Base-by-base conservation (phyloP, 768 basidiomycete species). In the Russula virescens region DNA sequence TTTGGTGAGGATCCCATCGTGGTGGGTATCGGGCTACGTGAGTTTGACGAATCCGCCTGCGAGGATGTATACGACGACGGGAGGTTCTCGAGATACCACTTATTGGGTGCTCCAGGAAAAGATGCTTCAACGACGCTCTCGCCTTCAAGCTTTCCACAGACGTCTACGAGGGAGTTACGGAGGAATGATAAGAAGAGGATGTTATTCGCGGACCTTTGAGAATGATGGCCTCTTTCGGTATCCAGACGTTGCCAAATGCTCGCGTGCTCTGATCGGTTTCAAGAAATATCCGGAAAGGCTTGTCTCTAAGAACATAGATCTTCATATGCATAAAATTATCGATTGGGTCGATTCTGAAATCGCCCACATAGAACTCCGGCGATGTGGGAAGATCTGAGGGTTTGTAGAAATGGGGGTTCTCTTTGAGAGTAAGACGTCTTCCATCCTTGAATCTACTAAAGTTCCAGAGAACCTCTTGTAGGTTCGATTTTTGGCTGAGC, bases 331-430 rank as follows among this genome's bases (percentile, higher is more conserved):
- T n/a, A 8, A 61, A 43, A 40, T 61, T 8, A 2, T 31, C 18
- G n/a, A 55, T 28, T 16, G 60, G 60, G n/a, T 38, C 35, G 19
- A 4, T 13, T 38, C 18, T 34, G 8, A 61, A 61, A 1, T 40
- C 19, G n/a, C 10, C 53, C 40, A 23, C 16, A 19, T 54, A 54
- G 25, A 5, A 16, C 18, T 26, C 9, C 40, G 7, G 35, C 11
- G 11, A 25, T 42, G 5, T 11, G 6, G 54, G 55, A 11, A 45
- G 13, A 52, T 52, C 51, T 5, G 51, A 14, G 19, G 14, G 3
- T 19, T 48, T 48, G 13, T 63, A 63, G 38, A 63, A 63, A 25
- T 58, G 62, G 28, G 62, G 55, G 11, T 63, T 63, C 19, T 63
- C 43, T 35, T 52, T 26, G 10, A 63, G 56, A 5, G 56, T 63